A percentile compares a stretch with the other conserved stretches of the same genome.
These are phyloP conservation scores for Hermanozyma aechmeae DNA, from an alignment of 805 yeast genomes.

Conservation along the genomic window DNA sequence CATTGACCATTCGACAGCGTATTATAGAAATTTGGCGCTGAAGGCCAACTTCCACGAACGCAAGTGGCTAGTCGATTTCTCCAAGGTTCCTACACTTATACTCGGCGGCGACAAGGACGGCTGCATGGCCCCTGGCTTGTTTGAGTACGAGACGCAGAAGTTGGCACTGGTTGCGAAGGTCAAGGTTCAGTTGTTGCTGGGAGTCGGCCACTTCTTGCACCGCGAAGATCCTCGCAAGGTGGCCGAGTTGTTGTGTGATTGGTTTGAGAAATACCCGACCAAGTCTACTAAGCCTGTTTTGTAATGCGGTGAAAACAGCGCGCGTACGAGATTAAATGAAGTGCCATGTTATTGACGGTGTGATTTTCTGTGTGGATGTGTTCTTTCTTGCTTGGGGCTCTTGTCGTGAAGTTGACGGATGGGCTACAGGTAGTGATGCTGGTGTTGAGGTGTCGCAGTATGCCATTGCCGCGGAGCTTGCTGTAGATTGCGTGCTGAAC, in stretches of 20 bases:
- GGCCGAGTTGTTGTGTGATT: conserved; percentile 15
- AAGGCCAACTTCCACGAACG: conserved; percentile 5
- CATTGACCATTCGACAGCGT: conserved; percentile 27
- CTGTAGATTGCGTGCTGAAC: too few relatives aligned
- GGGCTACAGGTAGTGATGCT: too few relatives aligned
- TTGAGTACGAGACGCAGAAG: conserved; percentile 16
- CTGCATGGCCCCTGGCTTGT: conserved; percentile 24
- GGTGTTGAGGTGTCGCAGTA: too few relatives aligned
- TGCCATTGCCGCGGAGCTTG: too few relatives aligned
- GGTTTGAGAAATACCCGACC: conserved; percentile 19
- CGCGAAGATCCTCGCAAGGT: conserved; percentile 26
- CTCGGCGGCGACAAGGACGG: conserved; percentile 31
- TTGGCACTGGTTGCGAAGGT: conserved; percentile 10
- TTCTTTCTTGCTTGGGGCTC: too few relatives aligned
- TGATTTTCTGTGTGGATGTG: too few relatives aligned
- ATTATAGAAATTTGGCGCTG: conserved; percentile 20
- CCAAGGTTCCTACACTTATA: conserved; percentile 26
- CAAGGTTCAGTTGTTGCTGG: conserved; percentile 14
- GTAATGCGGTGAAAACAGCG: too few relatives aligned
- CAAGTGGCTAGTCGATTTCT: conserved; percentile 21
- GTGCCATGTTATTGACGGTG: too few relatives aligned
- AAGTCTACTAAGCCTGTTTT: too few relatives aligned
- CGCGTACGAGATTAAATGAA: too few relatives aligned
- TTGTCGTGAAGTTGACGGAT: too few relatives aligned
- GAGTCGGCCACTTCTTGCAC: conserved; percentile 32